Evolutionary conservation across 768 basidiomycete genomes (phyloP).

Genomic region (Tephrocybe rancida): DNA sequence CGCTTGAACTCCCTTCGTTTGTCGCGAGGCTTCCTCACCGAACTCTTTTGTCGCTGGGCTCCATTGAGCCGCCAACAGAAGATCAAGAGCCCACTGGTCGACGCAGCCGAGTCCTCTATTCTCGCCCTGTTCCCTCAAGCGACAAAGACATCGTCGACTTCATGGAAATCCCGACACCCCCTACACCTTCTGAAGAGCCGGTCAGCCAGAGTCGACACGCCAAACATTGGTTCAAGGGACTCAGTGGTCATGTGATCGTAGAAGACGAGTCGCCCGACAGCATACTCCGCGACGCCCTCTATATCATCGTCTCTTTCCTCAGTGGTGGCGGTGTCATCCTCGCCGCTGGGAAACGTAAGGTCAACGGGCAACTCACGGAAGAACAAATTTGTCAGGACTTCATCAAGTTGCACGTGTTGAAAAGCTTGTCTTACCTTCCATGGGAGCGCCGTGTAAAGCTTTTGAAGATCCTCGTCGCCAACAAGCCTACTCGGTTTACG

Average conservation of each 20-base stretch:
- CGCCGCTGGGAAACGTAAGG: background rate
- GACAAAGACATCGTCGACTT: no score
- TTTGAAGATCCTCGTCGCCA: background rate
- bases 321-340: constrained; percentile 4
- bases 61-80: background rate
- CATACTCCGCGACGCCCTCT: background rate
- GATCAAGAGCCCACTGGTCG: background rate
- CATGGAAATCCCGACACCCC: no score
- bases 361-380: background rate
- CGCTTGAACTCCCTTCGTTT: constrained; percentile 4
- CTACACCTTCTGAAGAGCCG: no score
- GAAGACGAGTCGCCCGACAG: background rate
- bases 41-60: background rate
- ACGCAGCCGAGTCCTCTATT: background rate
- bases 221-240: background rate
- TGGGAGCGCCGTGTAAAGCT: background rate
- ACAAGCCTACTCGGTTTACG: background rate
- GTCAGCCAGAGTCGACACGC: no score
- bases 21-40: background rate
- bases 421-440: background rate
- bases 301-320: background rate
- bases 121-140: constrained; percentile 1
- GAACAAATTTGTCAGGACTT: constrained; percentile 1
- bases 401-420: constrained; percentile 1
- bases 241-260: background rate